Evolutionary conservation across 176 grass and related monocot genomes (phyloP), one percentile per base, ranked within the genome.

Genomic region (Avena insularis): DNA sequence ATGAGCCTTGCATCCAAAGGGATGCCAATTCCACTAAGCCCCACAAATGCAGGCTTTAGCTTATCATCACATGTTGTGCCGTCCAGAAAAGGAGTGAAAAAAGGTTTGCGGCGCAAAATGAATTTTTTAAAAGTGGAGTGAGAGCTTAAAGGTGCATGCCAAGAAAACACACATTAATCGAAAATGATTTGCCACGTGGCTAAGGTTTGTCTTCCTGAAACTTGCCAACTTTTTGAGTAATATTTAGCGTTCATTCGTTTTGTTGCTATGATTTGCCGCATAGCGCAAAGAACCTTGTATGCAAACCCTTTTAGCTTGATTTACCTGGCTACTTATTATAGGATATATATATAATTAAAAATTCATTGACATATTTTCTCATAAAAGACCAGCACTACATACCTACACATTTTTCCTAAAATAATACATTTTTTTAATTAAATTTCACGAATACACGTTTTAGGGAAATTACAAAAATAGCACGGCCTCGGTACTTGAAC

Each of bases 1-100:
- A 91, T 91, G 82, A 88, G 86, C 86, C 90, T 91, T 91, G 90
- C 77, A 81, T 88, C 81, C 82, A 88, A 91, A 91, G 90, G 82
- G 77, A 91, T 16, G 85, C 70, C 70, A 91, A 59, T 87, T 84
- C 90, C 86, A 91, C 85, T 88, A 85, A 91, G 21, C 49, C 53
- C 82, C 90, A 82, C 82, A 82, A 85, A 71, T 85, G 51, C 77
- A 88, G 86, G 86, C 90, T 91, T 91, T 91, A 85, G n/a, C 69
- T 85, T 61, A 77, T 81, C 40, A 88, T 91, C 85, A 70, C 90
- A 71, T 62, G 85, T 87, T 87, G 86, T 81, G 90, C 77, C 43
- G 50, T 29, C 51, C 29, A 77, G 60, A 78, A 91, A 88, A 88
- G 80, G 51, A 81, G 16, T 23, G 16, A 35, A 10, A 88, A 90